Evolutionary conservation across 2,329 filamentous ascomycete genomes (phyloP), one percentile per base, ranked within the genome.

Genomic region (Trematosphaeria pertusa): DNA sequence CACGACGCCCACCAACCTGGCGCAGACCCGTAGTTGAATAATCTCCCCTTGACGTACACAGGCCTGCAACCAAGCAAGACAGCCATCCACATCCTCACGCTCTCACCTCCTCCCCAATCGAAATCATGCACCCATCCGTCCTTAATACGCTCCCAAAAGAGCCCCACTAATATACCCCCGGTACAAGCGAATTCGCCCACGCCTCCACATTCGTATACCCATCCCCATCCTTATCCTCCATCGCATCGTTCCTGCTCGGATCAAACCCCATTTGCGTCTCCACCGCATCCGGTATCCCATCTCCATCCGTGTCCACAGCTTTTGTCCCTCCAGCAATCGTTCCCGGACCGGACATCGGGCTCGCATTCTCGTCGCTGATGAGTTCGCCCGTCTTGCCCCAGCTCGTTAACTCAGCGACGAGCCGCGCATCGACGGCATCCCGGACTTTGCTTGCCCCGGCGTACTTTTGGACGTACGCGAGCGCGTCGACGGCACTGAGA

Each of bases 221-320:
- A 28, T 73, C 72, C 9, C 62, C 69, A 10, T 71, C 65, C 38
- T 74, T 73, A 41, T 57, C 50, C 48, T 58, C 56, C 71, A 77
- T 75, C 4, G 70, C 73, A 40, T 78, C 75, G 14, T 69, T 64
- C 18, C 63, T 65, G 28, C 15, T 39, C 8, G 19, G 19, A 41
- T 75, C 67, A 5, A 71, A 67, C 5, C 77, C 75, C 43, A 79
- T 73, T 7, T 71, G 67, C 18, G 56, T 62, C 58, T 81, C 78
- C 54, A 73, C 78, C 18, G 70, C 72, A 60, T 81, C 78, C 3
- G 78, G 77, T 34, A 81, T 80, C 1, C 79, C 77, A 48, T 81
- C 78, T 0, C 73, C 73, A 55, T 81, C 78, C 0, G 73, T 67
- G 51, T 81, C 79, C 14, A 62, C 64, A 33, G 70, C 70, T 24